Conservation (phyloP, 1,284 basidiomycete genomes). For the Ganoderma meredithae region DNA sequence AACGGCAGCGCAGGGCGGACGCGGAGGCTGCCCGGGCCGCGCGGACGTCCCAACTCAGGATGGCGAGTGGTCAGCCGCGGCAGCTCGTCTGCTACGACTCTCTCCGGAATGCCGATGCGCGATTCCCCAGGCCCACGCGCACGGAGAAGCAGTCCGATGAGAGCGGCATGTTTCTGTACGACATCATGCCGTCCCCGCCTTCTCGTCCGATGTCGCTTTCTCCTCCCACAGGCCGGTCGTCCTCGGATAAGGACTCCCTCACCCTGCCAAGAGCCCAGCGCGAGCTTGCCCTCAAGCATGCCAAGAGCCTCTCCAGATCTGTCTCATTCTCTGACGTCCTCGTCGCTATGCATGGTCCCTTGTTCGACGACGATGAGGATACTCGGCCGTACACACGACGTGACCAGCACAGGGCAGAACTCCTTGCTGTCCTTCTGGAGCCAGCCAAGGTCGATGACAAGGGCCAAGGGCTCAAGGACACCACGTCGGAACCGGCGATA, state of each 20-base stretch:
- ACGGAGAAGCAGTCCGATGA: conserved; percentile 21
- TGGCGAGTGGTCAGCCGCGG: conserved; percentile 35
- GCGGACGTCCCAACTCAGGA: conserved; percentile 34
- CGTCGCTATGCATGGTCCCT: conserved; percentile 62
- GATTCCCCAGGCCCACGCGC: conserved; percentile 31
- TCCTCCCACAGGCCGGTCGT: conserved; percentile 29
- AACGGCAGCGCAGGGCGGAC: conserved; percentile 41
- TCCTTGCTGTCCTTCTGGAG: conserved; percentile 58
- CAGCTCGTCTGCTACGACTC: conserved; percentile 40
- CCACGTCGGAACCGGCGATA: conserved; percentile 25
- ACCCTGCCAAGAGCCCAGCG: conserved; percentile 33
- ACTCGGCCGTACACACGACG: conserved; percentile 37
- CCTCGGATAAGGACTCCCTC: conserved; percentile 33
- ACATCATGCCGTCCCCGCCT: conserved; percentile 36
- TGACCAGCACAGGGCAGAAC: conserved; percentile 44
- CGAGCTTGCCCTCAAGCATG: conserved; percentile 34
- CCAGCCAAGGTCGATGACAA: conserved; percentile 46
- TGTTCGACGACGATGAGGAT: conserved; percentile 58
- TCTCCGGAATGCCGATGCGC: conserved; percentile 34
- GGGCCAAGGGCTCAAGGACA: conserved; percentile 40
- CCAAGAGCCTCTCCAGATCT: conserved; percentile 37
- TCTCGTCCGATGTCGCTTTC: conserved; percentile 29
- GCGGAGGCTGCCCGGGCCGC: conserved; percentile 42
- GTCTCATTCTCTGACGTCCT: conserved; percentile 66
- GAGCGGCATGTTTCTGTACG: conserved; percentile 34